phyloP scores from a whole-genome alignment of 2,329 filamentous ascomycete species.

The Ilyonectria robusta region DNA sequence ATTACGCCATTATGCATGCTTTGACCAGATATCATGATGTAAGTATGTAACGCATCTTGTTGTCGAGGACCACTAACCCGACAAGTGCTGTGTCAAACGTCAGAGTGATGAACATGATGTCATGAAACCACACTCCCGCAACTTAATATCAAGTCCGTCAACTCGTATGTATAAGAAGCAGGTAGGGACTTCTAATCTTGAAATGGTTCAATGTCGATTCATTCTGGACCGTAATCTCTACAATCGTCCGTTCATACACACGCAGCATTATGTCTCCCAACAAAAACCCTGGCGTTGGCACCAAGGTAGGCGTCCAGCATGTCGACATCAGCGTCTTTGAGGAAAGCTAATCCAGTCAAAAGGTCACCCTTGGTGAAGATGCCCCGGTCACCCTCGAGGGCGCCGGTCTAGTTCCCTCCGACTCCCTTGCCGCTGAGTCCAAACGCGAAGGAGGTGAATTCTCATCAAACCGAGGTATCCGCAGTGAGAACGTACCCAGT shows the following conservation, averaged over 20 bases:
- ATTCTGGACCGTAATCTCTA: background rate
- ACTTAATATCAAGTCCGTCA: background rate
- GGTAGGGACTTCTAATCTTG: background rate
- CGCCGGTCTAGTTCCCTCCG: conserved; percentile 73
- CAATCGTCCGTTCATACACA: background rate
- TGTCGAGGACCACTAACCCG: background rate
- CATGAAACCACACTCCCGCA: conserved; percentile 6
- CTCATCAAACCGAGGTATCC: conserved; percentile 68
- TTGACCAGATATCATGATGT: background rate
- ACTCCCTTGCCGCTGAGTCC: conserved; percentile 85
- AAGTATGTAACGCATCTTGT: background rate
- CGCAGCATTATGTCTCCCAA: conserved; percentile 37
- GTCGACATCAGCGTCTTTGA: background rate
- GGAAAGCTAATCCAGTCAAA: background rate
- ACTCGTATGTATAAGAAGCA: background rate
- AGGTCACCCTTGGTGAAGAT: conserved; percentile 64
- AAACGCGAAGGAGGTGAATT: conserved; percentile 72
- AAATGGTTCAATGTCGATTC: background rate
- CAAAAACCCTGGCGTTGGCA: conserved; percentile 36
- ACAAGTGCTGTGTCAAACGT: background rate
- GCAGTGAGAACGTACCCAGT: conserved; percentile 39
- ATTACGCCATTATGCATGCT: background rate
- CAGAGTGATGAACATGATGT: conserved; percentile 15
- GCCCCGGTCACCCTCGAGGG: conserved; percentile 70
- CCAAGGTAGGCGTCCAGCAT: conserved; percentile 41